Evolutionary conservation across 2,329 filamentous ascomycete genomes (phyloP).

Genomic region (Juglanconis juglandina): DNA sequence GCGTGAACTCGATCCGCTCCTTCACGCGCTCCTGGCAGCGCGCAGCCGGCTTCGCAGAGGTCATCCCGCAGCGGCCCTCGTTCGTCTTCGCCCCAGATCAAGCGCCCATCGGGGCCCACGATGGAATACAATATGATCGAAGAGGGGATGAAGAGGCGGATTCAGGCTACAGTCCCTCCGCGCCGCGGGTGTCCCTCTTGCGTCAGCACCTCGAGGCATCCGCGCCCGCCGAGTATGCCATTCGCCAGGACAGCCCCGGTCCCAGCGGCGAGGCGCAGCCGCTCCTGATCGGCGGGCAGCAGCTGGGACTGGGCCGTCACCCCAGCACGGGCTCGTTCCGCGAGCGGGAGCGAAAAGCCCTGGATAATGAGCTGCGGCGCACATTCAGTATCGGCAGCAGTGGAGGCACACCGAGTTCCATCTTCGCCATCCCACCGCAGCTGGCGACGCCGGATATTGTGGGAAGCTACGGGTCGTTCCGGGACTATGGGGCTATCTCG

Average conservation of each 20-base stretch:
- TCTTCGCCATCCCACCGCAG: constrained; percentile 57
- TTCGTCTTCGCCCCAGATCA: constrained; percentile 65
- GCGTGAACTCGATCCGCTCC: constrained; percentile 89
- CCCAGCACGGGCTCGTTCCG: constrained; percentile 26
- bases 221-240: constrained; percentile 26
- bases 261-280: constrained; percentile 18
- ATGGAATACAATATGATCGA: constrained; percentile 38
- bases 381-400: constrained; percentile 29
- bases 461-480: constrained; percentile 64
- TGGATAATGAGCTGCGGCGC: constrained; percentile 41
- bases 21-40: constrained; percentile 92
- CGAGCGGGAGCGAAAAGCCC: constrained; percentile 46
- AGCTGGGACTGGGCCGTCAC: constrained; percentile 20
- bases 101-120: constrained; percentile 36
- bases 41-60: constrained; percentile 82
- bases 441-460: constrained; percentile 67
- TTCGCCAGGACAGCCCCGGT: constrained; percentile 26
- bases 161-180: constrained; percentile 20
- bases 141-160: constrained; percentile 35
- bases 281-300: constrained; percentile 3
- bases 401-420: constrained; percentile 37
- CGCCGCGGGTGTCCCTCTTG: constrained; percentile 42
- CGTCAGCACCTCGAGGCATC: constrained; percentile 49
- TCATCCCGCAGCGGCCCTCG: constrained; percentile 73
- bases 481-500: constrained; percentile 53